Evolutionary conservation across 208 protist species (phyloP).

Genomic region (Trypanosoma conorhini): DNA sequence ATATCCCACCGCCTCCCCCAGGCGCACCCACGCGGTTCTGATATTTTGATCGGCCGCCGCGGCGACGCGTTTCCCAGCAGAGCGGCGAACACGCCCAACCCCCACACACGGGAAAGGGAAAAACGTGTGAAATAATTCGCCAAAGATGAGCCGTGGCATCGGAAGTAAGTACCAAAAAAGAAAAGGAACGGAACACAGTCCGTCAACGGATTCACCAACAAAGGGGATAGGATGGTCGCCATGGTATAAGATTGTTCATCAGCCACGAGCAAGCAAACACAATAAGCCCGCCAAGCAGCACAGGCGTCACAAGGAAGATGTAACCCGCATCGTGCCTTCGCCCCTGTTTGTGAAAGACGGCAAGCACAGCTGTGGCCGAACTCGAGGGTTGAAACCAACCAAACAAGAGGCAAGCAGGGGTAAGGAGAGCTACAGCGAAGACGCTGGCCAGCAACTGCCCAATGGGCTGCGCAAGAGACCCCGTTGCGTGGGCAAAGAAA

Average conservation of each 20-base stretch:
- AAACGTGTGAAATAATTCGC: too few species aligned
- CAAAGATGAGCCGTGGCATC: too few species aligned
- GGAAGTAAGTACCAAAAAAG: background rate
- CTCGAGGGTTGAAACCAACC: conserved; percentile 63
- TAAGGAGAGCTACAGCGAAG: conserved; percentile 58
- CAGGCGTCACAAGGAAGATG: conserved; percentile 62
- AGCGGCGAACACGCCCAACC: too few species aligned
- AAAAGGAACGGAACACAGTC: background rate
- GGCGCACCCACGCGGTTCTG: too few species aligned
- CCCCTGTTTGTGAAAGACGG: conserved; percentile 55
- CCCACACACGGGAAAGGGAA: too few species aligned
- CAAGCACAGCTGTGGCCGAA: conserved; percentile 66
- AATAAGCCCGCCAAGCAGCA: conserved; percentile 42
- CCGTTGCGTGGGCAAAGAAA: conserved; percentile 60
- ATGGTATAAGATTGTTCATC: conserved; percentile 63
- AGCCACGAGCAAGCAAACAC: conserved; percentile 52
- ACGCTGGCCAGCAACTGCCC: conserved; percentile 51
- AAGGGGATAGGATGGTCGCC: conserved; percentile 64
- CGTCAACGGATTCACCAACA: conserved; percentile 34
- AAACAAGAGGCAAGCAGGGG: conserved; percentile 48
- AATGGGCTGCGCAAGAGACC: conserved; percentile 41
- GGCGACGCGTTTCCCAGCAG: too few species aligned
- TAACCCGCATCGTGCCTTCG: conserved; percentile 57
- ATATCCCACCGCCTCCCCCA: too few species aligned
- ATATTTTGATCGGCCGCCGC: too few species aligned